phyloP scores from a whole-genome alignment of 768 basidiomycete genomes.

The Tulasnella sp. region DNA sequence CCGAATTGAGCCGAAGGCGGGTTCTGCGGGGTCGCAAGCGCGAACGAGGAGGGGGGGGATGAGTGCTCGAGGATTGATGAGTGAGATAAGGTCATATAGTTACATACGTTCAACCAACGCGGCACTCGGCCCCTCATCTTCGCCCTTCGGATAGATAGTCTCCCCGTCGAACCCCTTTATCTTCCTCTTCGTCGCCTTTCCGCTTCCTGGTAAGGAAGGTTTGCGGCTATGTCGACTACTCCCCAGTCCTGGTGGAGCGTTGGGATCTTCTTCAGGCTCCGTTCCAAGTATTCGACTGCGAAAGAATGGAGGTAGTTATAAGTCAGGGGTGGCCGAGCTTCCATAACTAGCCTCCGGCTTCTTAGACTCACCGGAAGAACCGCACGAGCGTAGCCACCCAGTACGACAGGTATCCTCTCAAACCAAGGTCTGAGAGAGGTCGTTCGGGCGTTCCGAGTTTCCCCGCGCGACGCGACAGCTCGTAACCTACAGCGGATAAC shows the following conservation, averaged over 20 bases:
- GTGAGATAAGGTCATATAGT: constrained; percentile 37
- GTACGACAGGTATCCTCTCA: constrained; percentile 78
- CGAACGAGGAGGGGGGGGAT: not conserved
- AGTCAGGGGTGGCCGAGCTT: constrained; percentile 15
- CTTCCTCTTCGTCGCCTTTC: constrained; percentile 28
- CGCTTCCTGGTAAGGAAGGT: constrained; percentile 45
- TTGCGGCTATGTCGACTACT: constrained; percentile 43
- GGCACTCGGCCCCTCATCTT: constrained; percentile 36
- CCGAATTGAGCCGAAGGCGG: constrained; percentile 40
- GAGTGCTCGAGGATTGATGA: constrained; percentile 38
- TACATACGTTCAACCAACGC: constrained; percentile 44
- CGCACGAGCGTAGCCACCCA: constrained; percentile 83
- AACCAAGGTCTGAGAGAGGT: constrained; percentile 88
- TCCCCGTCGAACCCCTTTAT: constrained; percentile 31
- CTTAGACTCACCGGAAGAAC: constrained; percentile 63
- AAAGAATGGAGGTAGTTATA: constrained; percentile 19
- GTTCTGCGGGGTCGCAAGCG: constrained; percentile 8
- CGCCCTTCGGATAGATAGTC: constrained; percentile 35
- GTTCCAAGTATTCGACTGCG: constrained; percentile 16
- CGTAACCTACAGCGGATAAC: constrained; percentile 63
- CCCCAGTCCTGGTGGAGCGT: not conserved
- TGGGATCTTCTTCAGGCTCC: constrained; percentile 15
- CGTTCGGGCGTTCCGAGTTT: constrained; percentile 91
- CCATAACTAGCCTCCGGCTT: constrained; percentile 22
- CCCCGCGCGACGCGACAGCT: constrained; percentile 73